Evolutionary conservation across 805 yeast species (phyloP).

Genomic region (Zygotorulaspora florentina): DNA sequence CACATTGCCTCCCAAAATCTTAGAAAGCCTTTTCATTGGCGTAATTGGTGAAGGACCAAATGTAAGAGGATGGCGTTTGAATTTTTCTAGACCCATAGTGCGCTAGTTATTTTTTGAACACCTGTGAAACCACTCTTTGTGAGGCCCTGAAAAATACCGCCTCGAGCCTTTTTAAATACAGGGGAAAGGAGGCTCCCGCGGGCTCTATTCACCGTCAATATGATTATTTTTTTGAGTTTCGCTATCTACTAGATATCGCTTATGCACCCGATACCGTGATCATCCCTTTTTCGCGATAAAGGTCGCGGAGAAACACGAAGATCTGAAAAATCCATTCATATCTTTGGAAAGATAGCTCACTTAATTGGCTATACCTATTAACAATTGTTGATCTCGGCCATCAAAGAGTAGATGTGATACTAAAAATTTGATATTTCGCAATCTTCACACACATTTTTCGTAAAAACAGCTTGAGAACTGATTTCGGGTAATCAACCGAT

Average conservation of each 20-base stretch:
- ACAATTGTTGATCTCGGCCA: no score
- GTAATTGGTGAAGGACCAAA: slow-evolving; percentile 38
- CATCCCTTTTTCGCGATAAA: background rate
- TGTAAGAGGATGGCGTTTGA: slow-evolving; percentile 28
- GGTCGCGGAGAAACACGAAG: background rate
- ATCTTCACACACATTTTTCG: background rate
- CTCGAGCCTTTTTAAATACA: background rate
- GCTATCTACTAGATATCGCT: background rate
- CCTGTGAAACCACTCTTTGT: no score
- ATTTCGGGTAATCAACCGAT: slow-evolving; percentile 6
- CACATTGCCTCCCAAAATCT: slow-evolving; percentile 32
- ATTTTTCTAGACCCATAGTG: slow-evolving; percentile 17
- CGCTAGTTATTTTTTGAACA: background rate
- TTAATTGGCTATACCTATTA: no score
- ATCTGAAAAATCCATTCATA: background rate
- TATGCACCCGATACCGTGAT: background rate
- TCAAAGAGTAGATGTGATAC: no score
- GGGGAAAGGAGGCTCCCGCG: background rate
- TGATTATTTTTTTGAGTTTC: background rate
- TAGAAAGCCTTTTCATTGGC: slow-evolving; percentile 30
- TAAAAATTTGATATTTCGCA: no score
- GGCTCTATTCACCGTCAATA: background rate
- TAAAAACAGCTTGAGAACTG: background rate
- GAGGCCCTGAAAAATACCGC: background rate
- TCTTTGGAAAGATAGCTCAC: background rate